Evolutionary conservation across 2,329 filamentous ascomycete species (phyloP), one percentile per base, ranked within the genome.

Genomic region (Elsinoe ampelina): DNA sequence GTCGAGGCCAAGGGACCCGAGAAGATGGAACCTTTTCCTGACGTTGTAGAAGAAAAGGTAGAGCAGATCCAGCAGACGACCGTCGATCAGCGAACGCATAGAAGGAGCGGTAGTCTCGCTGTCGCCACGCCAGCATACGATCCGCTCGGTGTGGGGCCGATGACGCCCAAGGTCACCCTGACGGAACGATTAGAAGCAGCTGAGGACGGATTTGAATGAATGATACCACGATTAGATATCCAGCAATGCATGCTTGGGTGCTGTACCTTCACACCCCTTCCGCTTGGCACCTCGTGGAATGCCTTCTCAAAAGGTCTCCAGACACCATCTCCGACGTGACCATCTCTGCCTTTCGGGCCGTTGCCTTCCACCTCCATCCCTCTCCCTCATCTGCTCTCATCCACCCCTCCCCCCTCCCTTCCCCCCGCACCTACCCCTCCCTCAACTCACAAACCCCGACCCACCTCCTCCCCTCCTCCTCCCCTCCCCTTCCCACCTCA

Each of bases 1-100:
- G 82, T 83, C 26, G 78, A 71, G 8, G 68, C 62, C 0, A 66
- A 72, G 19, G 62, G 72, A 11, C 61, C 71, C 2, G 22, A 72
- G 7, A 71, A 81, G 70, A 68, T 68, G 51, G 70, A 69, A 19
- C 30, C 64, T 7, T 58, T 60, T 8, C 54, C 54, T 13, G 60
- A 61, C 50, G 61, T 60, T 8, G 61, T 60, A 8, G 62, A 61
- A 17, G 60, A 58, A 35, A 58, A 64, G 12, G 62, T 65, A 5
- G 68, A 70, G 58, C 60, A 63, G 1, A 61, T 70, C 45, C 67
- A 71, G 54, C 63, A 65, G 41, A 56, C 67, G 48, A 70, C 70
- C 57, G 65, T 69, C 10, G 58, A 59, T 20, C 59, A 61, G 35
- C 60, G 61, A 6, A 58, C 63, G 2, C 73, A 77, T 58, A 63